Conservation (phyloP, 139 green algal species). For the Chlorella vulgaris region DNA sequence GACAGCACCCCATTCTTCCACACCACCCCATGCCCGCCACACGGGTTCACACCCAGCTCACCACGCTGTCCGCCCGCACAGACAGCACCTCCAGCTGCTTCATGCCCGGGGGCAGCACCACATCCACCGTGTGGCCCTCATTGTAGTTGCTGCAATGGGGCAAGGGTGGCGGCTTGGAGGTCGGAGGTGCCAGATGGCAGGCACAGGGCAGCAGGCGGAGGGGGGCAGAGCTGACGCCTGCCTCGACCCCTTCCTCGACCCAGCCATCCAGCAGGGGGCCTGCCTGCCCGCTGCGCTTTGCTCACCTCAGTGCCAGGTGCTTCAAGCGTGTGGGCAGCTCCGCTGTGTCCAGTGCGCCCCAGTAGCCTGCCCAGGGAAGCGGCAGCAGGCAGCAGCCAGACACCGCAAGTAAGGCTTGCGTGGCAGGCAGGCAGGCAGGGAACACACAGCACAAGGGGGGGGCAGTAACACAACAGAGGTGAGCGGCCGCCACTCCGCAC, state of each 20-base stretch:
- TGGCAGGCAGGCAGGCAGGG: background rate
- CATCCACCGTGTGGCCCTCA: background rate
- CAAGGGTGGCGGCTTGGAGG: background rate
- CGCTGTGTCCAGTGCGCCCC: background rate
- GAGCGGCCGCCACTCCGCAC: background rate
- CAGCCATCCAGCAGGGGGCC: background rate
- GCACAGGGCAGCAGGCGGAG: background rate
- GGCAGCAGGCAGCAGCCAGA: background rate
- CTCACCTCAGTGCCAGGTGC: slow-evolving; percentile 23
- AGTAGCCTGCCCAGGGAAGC: slow-evolving; percentile 7
- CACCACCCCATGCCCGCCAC: background rate
- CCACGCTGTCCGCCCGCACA: slow-evolving; percentile 2
- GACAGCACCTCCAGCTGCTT: slow-evolving; percentile 30
- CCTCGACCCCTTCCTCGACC: too few species aligned
- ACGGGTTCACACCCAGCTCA: background rate
- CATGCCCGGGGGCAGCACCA: slow-evolving; percentile 9
- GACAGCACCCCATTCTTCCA: background rate
- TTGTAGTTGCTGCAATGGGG: slow-evolving; percentile 14
- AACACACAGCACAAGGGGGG: background rate
- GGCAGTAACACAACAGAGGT: background rate
- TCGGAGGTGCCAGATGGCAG: background rate
- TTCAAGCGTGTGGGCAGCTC: slow-evolving; percentile 24
- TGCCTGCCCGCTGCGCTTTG: background rate
- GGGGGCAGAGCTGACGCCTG: too few species aligned
- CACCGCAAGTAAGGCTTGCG: background rate